phyloP scores from a whole-genome alignment of 495 filamentous ascomycete species.

The Penicillium atrosanguineum region DNA sequence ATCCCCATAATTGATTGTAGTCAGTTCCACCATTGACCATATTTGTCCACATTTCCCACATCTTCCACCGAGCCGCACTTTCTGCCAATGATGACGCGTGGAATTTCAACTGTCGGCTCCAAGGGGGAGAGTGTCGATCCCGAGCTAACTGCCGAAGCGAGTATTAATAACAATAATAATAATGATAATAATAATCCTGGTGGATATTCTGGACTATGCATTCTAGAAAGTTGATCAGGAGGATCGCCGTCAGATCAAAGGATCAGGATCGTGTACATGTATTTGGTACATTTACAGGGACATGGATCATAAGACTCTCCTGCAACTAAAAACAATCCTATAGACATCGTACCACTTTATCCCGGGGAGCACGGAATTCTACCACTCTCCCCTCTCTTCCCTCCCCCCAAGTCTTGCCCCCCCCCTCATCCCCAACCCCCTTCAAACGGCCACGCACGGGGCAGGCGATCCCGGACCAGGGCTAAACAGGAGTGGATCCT shows the following conservation, averaged over 20 bases:
- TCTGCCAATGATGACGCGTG: slow-evolving; percentile 19
- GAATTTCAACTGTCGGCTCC: slow-evolving; percentile 12
- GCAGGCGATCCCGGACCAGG: slow-evolving; percentile 23
- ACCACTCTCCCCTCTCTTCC: too few relatives aligned
- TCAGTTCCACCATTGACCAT: too few relatives aligned
- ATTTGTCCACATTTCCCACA: too few relatives aligned
- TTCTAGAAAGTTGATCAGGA: slow-evolving; percentile 17
- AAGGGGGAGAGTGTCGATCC: slow-evolving; percentile 13
- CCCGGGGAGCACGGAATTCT: too few relatives aligned
- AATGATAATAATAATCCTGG: not conserved
- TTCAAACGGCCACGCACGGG: slow-evolving; percentile 8
- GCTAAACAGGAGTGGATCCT: slow-evolving; percentile 21
- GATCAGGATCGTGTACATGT: too few relatives aligned
- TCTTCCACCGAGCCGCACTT: slow-evolving; percentile 15
- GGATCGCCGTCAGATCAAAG: slow-evolving; percentile 23
- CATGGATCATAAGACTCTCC: too few relatives aligned
- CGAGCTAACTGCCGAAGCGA: slow-evolving; percentile 22
- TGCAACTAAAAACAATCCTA: too few relatives aligned
- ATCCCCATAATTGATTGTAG: not conserved
- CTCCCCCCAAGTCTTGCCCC: too few relatives aligned
- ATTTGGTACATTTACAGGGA: too few relatives aligned
- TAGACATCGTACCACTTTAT: too few relatives aligned
- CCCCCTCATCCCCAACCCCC: not conserved
- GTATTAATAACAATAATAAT: not conserved
- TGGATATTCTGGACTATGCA: not conserved